Evolutionary conservation across 1,284 basidiomycete species (phyloP).

Genomic region (Pyrrhoderma lamaoense): DNA sequence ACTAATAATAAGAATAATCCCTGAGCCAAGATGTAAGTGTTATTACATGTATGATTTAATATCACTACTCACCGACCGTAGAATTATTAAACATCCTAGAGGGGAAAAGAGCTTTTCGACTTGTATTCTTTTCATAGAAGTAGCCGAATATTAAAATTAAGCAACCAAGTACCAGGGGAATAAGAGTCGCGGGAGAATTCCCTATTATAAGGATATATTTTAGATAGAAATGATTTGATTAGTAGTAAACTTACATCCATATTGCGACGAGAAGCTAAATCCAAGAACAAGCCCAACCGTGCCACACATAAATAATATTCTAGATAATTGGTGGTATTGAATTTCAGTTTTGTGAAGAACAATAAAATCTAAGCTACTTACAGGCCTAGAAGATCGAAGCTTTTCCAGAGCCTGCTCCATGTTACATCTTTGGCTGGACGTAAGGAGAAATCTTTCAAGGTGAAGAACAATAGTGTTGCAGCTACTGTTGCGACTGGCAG

Average conservation of each 20-base stretch:
- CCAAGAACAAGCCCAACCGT: slow-evolving; percentile 68
- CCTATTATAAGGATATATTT: slow-evolving; percentile 35
- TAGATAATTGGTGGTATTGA: slow-evolving; percentile 27
- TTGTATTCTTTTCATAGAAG: slow-evolving; percentile 57
- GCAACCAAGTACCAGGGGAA: slow-evolving; percentile 50
- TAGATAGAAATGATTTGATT: not conserved
- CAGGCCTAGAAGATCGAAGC: slow-evolving; percentile 72
- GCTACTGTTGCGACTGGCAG: slow-evolving; percentile 63
- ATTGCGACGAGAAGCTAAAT: slow-evolving; percentile 62
- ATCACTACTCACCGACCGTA: slow-evolving; percentile 44
- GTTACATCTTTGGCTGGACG: slow-evolving; percentile 39
- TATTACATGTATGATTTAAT: not conserved
- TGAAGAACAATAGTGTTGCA: slow-evolving; percentile 46
- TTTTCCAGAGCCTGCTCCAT: slow-evolving; percentile 44
- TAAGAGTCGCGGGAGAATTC: slow-evolving; percentile 50
- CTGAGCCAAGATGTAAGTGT: slow-evolving; percentile 29
- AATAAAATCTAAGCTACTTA: slow-evolving; percentile 37
- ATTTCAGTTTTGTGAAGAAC: slow-evolving; percentile 14
- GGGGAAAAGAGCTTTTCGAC: slow-evolving; percentile 66
- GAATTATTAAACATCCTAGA: slow-evolving; percentile 48
- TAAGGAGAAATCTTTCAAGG: slow-evolving; percentile 50
- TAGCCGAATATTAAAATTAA: slow-evolving; percentile 48
- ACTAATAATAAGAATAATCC: slow-evolving; percentile 54
- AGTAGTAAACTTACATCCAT: slow-evolving; percentile 49
- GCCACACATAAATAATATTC: slow-evolving; percentile 65